These are phyloP conservation scores for Sungouiella blattae DNA, from an alignment of 805 yeast species.

Conservation along the genomic window DNA sequence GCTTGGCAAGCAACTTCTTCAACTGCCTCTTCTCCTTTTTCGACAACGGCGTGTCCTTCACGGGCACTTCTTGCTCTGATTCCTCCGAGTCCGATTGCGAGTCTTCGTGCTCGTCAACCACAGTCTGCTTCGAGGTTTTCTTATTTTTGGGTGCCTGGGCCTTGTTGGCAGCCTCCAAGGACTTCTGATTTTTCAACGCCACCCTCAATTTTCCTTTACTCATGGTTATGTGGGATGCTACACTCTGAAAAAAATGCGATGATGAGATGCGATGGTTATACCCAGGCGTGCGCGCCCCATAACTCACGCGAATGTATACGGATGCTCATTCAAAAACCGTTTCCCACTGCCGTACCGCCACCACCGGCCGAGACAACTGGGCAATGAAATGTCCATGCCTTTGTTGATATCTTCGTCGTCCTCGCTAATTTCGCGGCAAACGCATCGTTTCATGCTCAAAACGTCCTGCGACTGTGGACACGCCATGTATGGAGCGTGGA, in stretches of 20 bases:
- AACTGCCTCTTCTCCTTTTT: constrained; percentile 61
- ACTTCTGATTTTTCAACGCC: constrained; percentile 16
- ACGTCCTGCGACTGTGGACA: constrained; percentile 38
- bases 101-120: constrained; percentile 9
- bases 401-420: constrained; percentile 15
- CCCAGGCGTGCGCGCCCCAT: constrained; percentile 7
- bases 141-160: constrained; percentile 1
- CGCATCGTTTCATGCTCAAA: constrained; percentile 33
- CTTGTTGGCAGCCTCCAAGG: constrained; percentile 6
- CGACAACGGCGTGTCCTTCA: constrained; percentile 37
- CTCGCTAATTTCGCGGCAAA: constrained; percentile 22
- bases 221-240: constrained; percentile 8
- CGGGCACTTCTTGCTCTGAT: constrained; percentile 10
- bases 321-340: constrained; percentile 46
- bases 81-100: not conserved
- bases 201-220: constrained; percentile 17
- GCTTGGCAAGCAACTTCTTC: constrained; percentile 44
- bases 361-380: constrained; percentile 71
- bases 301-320: constrained; percentile 7
- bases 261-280: constrained; percentile 9
- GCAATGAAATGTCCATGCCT: constrained; percentile 43
- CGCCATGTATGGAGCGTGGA: constrained; percentile 39
- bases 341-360: constrained; percentile 71
- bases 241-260: constrained; percentile 9
- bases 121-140: constrained; percentile 10